These are phyloP conservation scores for Cyclospora cayetanensis DNA, from an alignment of 169 alveolate genomes.

Conservation along the genomic window DNA sequence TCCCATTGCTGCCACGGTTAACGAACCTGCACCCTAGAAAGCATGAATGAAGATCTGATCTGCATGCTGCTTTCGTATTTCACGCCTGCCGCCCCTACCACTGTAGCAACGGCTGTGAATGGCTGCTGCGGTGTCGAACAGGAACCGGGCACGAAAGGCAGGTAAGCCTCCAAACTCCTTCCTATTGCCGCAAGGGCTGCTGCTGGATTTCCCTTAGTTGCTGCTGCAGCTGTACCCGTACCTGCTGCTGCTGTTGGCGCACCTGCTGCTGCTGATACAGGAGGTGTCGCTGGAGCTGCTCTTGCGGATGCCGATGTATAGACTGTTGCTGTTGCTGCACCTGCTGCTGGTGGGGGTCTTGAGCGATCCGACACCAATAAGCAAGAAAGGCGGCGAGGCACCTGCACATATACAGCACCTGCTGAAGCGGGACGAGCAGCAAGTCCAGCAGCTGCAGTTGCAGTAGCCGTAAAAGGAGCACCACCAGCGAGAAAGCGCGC, in stretches of 20 bases:
- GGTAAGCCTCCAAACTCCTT: no score
- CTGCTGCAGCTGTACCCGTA: constrained; percentile 11
- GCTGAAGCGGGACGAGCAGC: no score
- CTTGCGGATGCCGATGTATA: not conserved
- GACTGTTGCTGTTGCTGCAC: constrained; percentile 4
- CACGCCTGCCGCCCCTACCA: no score
- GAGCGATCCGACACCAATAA: not conserved
- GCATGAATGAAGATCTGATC: no score
- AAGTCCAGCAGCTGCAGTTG: not conserved
- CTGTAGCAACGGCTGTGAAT: no score
- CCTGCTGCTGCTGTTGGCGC: not conserved
- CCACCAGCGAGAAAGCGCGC: not conserved
- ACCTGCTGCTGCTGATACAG: not conserved
- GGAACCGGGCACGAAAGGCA: no score
- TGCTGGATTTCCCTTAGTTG: not conserved
- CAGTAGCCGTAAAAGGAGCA: no score
- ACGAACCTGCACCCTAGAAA: no score
- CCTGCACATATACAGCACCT: no score
- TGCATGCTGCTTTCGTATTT: no score
- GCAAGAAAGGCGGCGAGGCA: not conserved
- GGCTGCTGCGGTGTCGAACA: no score
- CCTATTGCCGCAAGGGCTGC: not conserved
- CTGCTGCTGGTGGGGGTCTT: not conserved
- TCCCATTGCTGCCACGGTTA: no score
- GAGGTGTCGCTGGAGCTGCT: not conserved